phyloP scores from a whole-genome alignment of 805 yeast species.

The Metschnikowia kunwiensis region DNA sequence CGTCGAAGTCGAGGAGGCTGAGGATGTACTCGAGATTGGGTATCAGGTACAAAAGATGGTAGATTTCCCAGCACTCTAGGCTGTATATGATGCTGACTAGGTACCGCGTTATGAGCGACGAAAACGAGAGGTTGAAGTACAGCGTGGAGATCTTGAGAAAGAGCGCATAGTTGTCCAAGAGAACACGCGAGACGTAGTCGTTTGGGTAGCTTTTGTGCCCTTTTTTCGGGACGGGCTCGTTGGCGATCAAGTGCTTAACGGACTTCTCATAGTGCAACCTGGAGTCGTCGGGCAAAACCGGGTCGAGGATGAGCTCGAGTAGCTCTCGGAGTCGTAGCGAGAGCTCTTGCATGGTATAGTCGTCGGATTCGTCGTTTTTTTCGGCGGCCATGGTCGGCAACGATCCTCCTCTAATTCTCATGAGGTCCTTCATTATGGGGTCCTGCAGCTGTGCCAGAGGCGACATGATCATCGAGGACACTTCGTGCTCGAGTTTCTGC shows the following conservation, averaged over 20 bases:
- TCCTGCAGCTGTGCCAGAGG: slow-evolving; percentile 18
- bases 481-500: slow-evolving; percentile 6
- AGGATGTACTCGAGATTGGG: slow-evolving; percentile 35
- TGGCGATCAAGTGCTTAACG: slow-evolving; percentile 26
- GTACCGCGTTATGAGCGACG: slow-evolving; percentile 39
- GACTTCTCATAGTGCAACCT: slow-evolving; percentile 28
- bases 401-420: slow-evolving; percentile 23
- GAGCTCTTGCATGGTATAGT: slow-evolving; percentile 25
- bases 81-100: slow-evolving; percentile 37
- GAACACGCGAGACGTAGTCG: slow-evolving; percentile 32
- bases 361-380: slow-evolving; percentile 1
- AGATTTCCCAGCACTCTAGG: slow-evolving; percentile 44
- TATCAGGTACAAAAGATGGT: slow-evolving; percentile 34
- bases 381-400: slow-evolving; percentile 4
- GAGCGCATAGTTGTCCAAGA: slow-evolving; percentile 37
- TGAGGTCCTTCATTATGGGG: slow-evolving; percentile 32
- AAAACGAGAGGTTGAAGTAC: slow-evolving; percentile 37
- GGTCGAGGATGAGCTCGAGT: slow-evolving; percentile 28
- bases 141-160: slow-evolving; percentile 30
- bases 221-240: slow-evolving; percentile 21
- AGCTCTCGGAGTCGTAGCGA: slow-evolving; percentile 32
- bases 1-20: slow-evolving; percentile 33
- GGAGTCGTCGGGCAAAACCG: slow-evolving; percentile 28
- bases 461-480: slow-evolving; percentile 7
- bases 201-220: slow-evolving; percentile 29